Conservation (phyloP, 208 protist species). For the Porcisia deanei region DNA sequence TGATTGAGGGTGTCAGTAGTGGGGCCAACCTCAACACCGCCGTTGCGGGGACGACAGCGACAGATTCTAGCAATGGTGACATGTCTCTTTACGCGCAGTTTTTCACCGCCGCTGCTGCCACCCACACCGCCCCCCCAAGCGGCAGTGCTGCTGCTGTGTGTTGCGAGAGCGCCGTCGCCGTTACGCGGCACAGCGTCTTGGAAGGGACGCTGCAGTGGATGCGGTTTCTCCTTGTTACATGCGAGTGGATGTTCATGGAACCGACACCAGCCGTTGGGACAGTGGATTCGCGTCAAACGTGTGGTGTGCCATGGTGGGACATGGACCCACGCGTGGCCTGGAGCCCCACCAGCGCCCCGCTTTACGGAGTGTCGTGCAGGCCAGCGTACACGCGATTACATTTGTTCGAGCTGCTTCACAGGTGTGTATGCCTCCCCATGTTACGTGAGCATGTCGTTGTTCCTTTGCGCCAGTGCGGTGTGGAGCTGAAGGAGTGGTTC, state of each 20-base stretch:
- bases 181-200: slow-evolving; percentile 47
- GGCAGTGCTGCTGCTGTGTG: not conserved
- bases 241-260: slow-evolving; percentile 25
- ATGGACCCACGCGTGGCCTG: slow-evolving; percentile 15
- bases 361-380: slow-evolving; percentile 2
- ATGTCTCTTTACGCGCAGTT: not conserved
- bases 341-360: slow-evolving; percentile 8
- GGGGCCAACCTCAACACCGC: not conserved
- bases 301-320: slow-evolving; percentile 16
- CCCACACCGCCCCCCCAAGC: not conserved
- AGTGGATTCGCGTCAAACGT: not conserved
- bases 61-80: slow-evolving; percentile 1
- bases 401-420: slow-evolving; percentile 26
- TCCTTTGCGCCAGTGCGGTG: slow-evolving; percentile 13
- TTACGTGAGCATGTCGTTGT: slow-evolving; percentile 13
- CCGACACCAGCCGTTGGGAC: not conserved
- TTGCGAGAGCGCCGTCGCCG: slow-evolving; percentile 30
- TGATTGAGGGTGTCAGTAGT: not conserved
- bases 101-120: slow-evolving; percentile 2
- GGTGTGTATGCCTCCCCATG: slow-evolving; percentile 24
- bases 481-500: slow-evolving; percentile 12
- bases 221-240: slow-evolving; percentile 29
- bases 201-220: slow-evolving; percentile 42
- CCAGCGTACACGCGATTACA: slow-evolving; percentile 26
- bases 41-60: not conserved